Evolutionary conservation across 2,329 filamentous ascomycete genomes (phyloP).

Genomic region (Gremmenia infestans): DNA sequence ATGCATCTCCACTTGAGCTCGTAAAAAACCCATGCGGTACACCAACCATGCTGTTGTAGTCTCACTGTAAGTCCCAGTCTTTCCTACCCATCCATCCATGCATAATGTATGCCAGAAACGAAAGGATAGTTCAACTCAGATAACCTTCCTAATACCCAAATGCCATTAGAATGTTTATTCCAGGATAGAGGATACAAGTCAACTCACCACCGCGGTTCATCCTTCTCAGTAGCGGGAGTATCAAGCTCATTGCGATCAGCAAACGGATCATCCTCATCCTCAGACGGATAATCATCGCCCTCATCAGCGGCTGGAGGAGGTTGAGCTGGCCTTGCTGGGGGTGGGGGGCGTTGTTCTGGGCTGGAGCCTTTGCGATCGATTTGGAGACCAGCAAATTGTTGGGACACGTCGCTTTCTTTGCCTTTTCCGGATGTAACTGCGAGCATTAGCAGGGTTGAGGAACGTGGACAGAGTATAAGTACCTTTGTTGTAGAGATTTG

Average conservation of each 20-base stretch:
- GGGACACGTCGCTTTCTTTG: conserved; percentile 22
- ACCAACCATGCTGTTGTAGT: too few relatives aligned
- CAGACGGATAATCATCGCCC: conserved; percentile 25
- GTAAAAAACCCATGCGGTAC: too few relatives aligned
- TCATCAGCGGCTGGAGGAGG: conserved; percentile 28
- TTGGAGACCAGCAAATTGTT: conserved; percentile 22
- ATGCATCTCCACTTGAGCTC: too few relatives aligned
- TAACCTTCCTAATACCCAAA: too few relatives aligned
- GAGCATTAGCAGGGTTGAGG: conserved; percentile 7
- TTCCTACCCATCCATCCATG: too few relatives aligned
- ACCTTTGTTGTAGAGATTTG: conserved; percentile 57
- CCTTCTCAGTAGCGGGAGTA: conserved; percentile 23
- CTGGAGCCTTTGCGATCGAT: conserved; percentile 12
- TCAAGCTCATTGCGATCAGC: conserved; percentile 32
- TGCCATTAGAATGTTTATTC: too few relatives aligned
- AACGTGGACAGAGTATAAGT: conserved; percentile 9
- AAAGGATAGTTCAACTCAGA: too few relatives aligned
- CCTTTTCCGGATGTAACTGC: conserved; percentile 22
- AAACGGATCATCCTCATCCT: conserved; percentile 34
- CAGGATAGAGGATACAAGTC: too few relatives aligned
- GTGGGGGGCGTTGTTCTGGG: conserved; percentile 14
- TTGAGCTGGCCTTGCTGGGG: conserved; percentile 25
- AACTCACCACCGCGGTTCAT: conserved; percentile 22
- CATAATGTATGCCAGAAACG: too few relatives aligned
- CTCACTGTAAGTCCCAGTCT: too few relatives aligned